phyloP scores from a whole-genome alignment of 2,329 filamentous ascomycete species.

The Aaosphaeria arxii region DNA sequence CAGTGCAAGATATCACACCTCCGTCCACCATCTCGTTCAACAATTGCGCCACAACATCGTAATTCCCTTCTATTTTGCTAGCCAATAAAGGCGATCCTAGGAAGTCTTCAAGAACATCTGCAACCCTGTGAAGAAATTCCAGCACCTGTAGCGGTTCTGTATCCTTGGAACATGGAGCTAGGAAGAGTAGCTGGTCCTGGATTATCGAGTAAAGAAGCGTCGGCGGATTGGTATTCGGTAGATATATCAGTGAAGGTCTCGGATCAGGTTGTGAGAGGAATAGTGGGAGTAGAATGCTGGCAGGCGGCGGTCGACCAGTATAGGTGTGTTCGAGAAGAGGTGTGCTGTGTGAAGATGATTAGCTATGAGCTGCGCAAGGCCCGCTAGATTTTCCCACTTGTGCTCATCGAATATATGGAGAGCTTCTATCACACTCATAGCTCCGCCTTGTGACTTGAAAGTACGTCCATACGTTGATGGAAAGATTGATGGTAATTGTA shows the following conservation, averaged over 20 bases:
- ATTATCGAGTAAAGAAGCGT: slow-evolving; percentile 83
- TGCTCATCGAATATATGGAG: slow-evolving; percentile 96
- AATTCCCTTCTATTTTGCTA: slow-evolving; percentile 81
- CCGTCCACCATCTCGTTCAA: slow-evolving; percentile 96
- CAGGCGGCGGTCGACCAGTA: slow-evolving; percentile 74
- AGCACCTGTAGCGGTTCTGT: slow-evolving; percentile 85
- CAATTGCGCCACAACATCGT: slow-evolving; percentile 91
- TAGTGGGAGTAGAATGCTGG: slow-evolving; percentile 73
- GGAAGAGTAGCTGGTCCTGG: slow-evolving; percentile 84
- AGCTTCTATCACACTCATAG: slow-evolving; percentile 78
- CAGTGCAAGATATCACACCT: slow-evolving; percentile 83
- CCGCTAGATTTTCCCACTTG: slow-evolving; percentile 61
- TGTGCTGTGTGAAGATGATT: slow-evolving; percentile 55
- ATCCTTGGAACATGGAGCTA: slow-evolving; percentile 81
- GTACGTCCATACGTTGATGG: slow-evolving; percentile 14
- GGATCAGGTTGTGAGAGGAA: slow-evolving; percentile 81
- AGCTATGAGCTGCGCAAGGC: background rate
- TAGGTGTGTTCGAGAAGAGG: slow-evolving; percentile 88
- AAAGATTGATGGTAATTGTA: slow-evolving; percentile 1
- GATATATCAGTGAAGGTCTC: slow-evolving; percentile 81
- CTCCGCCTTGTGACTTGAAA: slow-evolving; percentile 13
- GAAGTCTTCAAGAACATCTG: slow-evolving; percentile 93
- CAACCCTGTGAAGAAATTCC: slow-evolving; percentile 89
- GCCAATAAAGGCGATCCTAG: slow-evolving; percentile 82
- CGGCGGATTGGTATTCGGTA: slow-evolving; percentile 76